These are phyloP conservation scores for Aspergillus fructus DNA, from an alignment of 2,329 filamentous ascomycete genomes.

Conservation along the genomic window DNA sequence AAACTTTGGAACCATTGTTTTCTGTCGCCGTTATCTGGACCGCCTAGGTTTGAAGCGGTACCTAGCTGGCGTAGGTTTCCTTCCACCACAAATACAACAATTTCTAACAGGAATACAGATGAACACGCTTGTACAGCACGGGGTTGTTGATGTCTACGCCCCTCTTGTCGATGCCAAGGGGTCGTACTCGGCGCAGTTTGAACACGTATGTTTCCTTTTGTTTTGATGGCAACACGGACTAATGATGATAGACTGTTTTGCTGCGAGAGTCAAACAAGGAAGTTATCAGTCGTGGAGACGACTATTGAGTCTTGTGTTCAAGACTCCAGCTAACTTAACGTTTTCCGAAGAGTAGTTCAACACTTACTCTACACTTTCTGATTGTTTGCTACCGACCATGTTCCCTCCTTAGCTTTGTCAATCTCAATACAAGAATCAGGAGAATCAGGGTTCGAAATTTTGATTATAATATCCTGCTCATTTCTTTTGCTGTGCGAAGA, in stretches of 20 bases:
- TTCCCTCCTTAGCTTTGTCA: neutral
- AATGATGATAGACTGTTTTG: conserved; percentile 46
- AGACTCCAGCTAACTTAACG: neutral
- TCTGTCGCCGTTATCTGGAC: conserved; percentile 62
- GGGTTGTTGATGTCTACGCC: conserved; percentile 57
- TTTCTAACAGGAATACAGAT: conserved; percentile 43
- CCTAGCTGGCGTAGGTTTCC: conserved; percentile 52
- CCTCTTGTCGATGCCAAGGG: conserved; percentile 60
- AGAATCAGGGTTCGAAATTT: neutral
- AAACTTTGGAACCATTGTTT: conserved; percentile 63
- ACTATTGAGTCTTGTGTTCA: conserved; percentile 42
- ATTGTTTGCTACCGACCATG: neutral
- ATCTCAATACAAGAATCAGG: neutral
- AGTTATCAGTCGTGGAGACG: conserved; percentile 53
- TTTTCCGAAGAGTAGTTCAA: neutral
- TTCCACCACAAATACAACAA: conserved; percentile 2
- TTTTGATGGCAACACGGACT: neutral
- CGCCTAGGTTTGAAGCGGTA: conserved; percentile 62
- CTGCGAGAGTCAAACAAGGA: conserved; percentile 50
- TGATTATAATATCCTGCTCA: neutral
- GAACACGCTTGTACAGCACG: conserved; percentile 57
- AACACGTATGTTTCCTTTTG: conserved; percentile 46
- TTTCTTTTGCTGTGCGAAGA: neutral
- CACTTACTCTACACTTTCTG: neutral
- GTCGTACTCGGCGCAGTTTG: conserved; percentile 65